Evolutionary conservation across 805 yeast species (phyloP), one percentile per base, ranked within the genome.

Genomic region (Pichia heedii): DNA sequence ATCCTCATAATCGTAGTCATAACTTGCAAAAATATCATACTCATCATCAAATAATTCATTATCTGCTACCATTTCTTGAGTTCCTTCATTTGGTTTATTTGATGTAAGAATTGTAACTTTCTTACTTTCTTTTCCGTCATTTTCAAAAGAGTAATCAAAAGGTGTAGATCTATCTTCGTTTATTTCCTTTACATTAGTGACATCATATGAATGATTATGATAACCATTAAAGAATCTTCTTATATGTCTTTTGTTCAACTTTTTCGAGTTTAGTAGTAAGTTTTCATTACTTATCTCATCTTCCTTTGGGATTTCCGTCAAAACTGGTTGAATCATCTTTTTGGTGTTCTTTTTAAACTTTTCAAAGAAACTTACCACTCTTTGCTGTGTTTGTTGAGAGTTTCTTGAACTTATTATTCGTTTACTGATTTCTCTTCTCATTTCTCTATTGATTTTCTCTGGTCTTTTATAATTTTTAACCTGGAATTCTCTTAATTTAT

Each of bases 151-250:
- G n/a, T n/a, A n/a, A n/a, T n/a, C n/a, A n/a, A n/a, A n/a, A n/a
- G n/a, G n/a, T n/a, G n/a, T n/a, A n/a, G n/a, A n/a, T n/a, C n/a
- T n/a, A n/a, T n/a, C n/a, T n/a, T n/a, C n/a, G n/a, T n/a, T n/a
- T n/a, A n/a, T n/a, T n/a, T n/a, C n/a, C n/a, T n/a, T n/a, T n/a
- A n/a, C n/a, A n/a, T n/a, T n/a, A n/a, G n/a, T n/a, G n/a, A n/a
- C n/a, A n/a, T n/a, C n/a, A n/a, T n/a, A n/a, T n/a, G 27, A 24
- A 24, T 8, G 27, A 9, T 11, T 32, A 5, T 7, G n/a, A 20
- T 22, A 36, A n/a, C 41, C 37, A 30, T 16, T 42, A 21, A 45
- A 38, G 41, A 40, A 7, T 19, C 24, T 40, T 38, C 42, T 34
- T 6, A 12, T 33, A n/a, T 22, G 33, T 18, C 9, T 32, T 7